These are phyloP conservation scores for Dendrostoma leiphaemia DNA, from an alignment of 2,329 filamentous ascomycete genomes.

Conservation along the genomic window DNA sequence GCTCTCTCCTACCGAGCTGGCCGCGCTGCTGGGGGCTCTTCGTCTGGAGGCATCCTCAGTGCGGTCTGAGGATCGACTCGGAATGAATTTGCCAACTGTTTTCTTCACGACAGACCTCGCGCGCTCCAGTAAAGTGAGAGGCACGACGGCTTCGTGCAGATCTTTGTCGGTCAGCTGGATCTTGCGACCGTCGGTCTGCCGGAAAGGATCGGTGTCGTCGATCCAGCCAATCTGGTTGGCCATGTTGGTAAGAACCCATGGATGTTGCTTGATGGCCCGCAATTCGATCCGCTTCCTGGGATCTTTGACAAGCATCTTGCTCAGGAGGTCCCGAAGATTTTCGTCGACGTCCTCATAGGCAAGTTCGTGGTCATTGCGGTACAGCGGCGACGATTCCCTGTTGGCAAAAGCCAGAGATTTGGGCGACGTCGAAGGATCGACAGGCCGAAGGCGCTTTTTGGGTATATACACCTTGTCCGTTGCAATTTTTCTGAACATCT, in stretches of 20 bases:
- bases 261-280: constrained; percentile 88
- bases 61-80: constrained; percentile 54
- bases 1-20: constrained; percentile 61
- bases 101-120: constrained; percentile 77
- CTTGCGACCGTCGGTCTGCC: constrained; percentile 73
- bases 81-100: constrained; percentile 61
- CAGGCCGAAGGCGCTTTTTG: constrained; percentile 73
- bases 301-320: constrained; percentile 81
- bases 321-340: constrained; percentile 74
- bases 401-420: constrained; percentile 54
- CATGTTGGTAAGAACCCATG: constrained; percentile 83
- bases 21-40: constrained; percentile 60
- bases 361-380: constrained; percentile 74
- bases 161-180: constrained; percentile 93
- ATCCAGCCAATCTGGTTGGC: constrained; percentile 77
- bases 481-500: constrained; percentile 88
- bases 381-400: constrained; percentile 61
- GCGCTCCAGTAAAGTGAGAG: constrained; percentile 81
- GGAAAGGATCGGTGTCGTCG: constrained; percentile 87
- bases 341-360: constrained; percentile 85
- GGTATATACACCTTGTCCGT: constrained; percentile 92
- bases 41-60: constrained; percentile 52
- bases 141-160: constrained; percentile 85
- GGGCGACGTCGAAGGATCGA: constrained; percentile 58
- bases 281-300: constrained; percentile 85